Base-by-base conservation (phyloP, 1,139 yeast species). In the Yamadazyma kanchanaburiensis region DNA sequence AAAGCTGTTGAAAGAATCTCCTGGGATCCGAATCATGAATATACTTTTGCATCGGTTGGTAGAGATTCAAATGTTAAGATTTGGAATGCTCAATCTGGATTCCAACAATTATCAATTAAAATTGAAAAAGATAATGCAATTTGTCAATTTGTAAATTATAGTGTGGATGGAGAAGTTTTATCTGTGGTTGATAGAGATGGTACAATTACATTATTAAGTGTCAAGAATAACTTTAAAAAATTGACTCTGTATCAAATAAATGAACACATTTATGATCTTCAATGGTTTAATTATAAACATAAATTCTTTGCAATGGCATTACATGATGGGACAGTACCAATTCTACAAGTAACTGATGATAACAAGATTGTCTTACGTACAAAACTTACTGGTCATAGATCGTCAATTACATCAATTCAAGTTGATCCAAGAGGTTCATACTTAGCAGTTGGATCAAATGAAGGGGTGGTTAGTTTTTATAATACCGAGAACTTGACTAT, bases 381-480 rank as follows among this genome's bases (percentile, higher is more conserved):
- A 4, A 40, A 43, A 11, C 40, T 64, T 11, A 35, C 38, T 5
- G 70, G 70, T 7, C 85, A 80, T 45, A 60, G 80, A 25, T 70
- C 81, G 1, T 58, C 79, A 0, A 67, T 75, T 2, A 70, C 75
- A 3, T 51, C 72, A 25, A 39, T 80, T 8, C 59, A 60, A 7
- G 58, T 79, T 32, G 88, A 80, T 43, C 82, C 85, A 2, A 49
- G 66, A 32, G 91, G 86, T 0, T 48, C 57, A 14, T 73, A 55
- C 42, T 42, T 82, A 9, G 71, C 74, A 2, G 71, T 71, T 3
- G 91, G 87, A 0, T 67, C 83, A n/a, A 70, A 72, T 31, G 91
- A 83, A 45, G 91, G 91, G 5, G 68, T 77, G 18, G 70, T 81
- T n/a, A 67, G 80, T 15, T 31, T 79, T 9, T 83, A 88, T 86